Base-by-base conservation (phyloP, 192 early-diverging fungal genomes). In the Coemansia sp. region DNA sequence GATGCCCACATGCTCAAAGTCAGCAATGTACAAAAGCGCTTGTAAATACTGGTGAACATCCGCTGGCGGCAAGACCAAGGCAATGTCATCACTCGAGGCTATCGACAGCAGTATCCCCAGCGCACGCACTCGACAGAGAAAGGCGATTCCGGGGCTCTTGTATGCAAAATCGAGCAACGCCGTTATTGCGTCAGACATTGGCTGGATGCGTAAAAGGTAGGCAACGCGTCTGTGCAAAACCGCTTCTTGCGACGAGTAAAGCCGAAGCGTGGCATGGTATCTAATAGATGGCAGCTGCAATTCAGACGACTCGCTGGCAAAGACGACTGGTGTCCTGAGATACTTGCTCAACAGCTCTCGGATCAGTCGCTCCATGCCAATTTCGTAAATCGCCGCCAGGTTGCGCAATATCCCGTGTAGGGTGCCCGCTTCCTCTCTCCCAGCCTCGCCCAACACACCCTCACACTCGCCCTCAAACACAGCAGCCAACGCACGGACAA, bases 1-100 rank as follows among this genome's bases (percentile, higher is more conserved):
- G 45, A 91, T 89, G 34, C 84, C 81, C 11, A 91, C 83, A 41
- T 84, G 81, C 68, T 92, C 90, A 85, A 91, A 92, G 68, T 92
- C 91, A 1, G 80, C 82, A 40, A 91, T 71, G 50, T 92, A 92
- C 19, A 92, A 69, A 6, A 91, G 76, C 13, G 85, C 77, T 61
- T 85, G 83, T 55, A 91, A 73, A 62, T 90, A 89, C 45, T 78
- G 71, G 34, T 67, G 66, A 17, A 76, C 85, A 40, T 84, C 67
- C 4, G 63, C 69, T 5, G 71, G 70, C 20, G 64, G 55, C 65
- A 82, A 67, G 22, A 65, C 51, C 50, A 46, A 36, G 8, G 78
- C 76, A 53, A 89, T 78, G 17, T 86, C 85, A 22, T 79, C 64
- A 27, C 75, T 63, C 20, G 77, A 62, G 11, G 87, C 85, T 27